A percentile compares a stretch with the other conserved stretches of the same genome.
These are phyloP conservation scores for Fusarium devonianum DNA, from an alignment of 2,329 filamentous ascomycete species.

Conservation along the genomic window DNA sequence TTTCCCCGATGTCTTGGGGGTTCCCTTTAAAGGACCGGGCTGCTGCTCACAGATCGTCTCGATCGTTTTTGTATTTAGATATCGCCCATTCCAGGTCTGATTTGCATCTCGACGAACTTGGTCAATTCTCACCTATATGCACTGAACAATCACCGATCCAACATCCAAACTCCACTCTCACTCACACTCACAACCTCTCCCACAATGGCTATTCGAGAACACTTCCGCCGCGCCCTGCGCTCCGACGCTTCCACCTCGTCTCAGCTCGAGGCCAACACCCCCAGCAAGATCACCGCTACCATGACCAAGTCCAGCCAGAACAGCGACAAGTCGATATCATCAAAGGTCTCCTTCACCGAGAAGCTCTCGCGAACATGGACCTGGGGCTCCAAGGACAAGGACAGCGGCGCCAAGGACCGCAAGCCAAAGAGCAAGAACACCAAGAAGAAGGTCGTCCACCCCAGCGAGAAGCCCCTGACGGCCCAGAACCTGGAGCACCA, in stretches of 20 bases:
- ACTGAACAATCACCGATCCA: constrained; percentile 9
- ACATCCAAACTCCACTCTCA: neutral
- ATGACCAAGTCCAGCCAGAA: constrained; percentile 43
- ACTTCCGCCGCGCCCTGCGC: constrained; percentile 52
- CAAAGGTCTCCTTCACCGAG: constrained; percentile 42
- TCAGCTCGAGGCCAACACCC: constrained; percentile 44
- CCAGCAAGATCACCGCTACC: constrained; percentile 40
- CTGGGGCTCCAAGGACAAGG: constrained; percentile 43
- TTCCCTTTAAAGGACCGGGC: constrained; percentile 32
- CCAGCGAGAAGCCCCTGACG: constrained; percentile 55
- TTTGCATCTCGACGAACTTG: constrained; percentile 12
- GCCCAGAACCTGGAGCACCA: constrained; percentile 56
- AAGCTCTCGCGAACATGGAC: constrained; percentile 44
- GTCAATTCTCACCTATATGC: constrained; percentile 14
- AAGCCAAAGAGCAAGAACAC: constrained; percentile 42
- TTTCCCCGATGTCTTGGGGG: constrained; percentile 24
- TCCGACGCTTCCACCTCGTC: constrained; percentile 45
- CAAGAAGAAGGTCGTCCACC: constrained; percentile 44
- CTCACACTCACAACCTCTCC: neutral
- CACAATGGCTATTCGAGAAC: constrained; percentile 53
- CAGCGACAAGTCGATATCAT: constrained; percentile 40
- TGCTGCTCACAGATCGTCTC: too few relatives aligned
- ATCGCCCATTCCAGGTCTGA: constrained; percentile 15
- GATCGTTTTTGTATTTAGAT: constrained; percentile 19
- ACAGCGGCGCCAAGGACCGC: constrained; percentile 42